These are phyloP conservation scores for Tetrahymena malaccensis DNA, from an alignment of 73 alveolate genomes.

Conservation along the genomic window DNA sequence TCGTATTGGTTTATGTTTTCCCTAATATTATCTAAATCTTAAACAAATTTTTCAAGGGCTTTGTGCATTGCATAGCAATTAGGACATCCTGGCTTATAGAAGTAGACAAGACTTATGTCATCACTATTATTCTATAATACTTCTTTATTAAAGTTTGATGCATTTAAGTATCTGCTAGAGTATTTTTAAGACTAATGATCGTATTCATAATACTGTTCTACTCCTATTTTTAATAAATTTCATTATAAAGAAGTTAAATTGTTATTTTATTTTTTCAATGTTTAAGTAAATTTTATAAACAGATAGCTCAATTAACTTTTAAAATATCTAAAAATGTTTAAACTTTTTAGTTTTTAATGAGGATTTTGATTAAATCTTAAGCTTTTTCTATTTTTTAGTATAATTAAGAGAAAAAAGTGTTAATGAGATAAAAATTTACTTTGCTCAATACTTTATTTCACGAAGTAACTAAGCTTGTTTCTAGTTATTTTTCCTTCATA, in stretches of 20 bases:
- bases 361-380: too few relatives aligned
- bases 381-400: too few relatives aligned
- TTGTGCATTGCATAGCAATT: not conserved
- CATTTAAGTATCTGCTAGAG: not conserved
- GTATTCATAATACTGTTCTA: not conserved
- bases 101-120: not conserved
- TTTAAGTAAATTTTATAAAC: too few relatives aligned
- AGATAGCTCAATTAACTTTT: too few relatives aligned
- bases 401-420: too few relatives aligned
- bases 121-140: not conserved
- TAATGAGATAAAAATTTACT: not conserved
- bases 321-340: not conserved
- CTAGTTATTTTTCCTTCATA: not conserved
- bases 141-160: not conserved
- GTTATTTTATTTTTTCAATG: not conserved
- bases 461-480: not conserved
- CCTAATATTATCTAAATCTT: not conserved
- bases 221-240: not conserved
- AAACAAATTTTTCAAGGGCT: not conserved
- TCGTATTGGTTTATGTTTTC: not conserved
- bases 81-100: not conserved
- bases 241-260: not conserved
- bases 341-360: too few relatives aligned
- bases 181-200: not conserved
- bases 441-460: not conserved